These are phyloP conservation scores for Skeletonema potamos DNA, from an alignment of 108 stramenopile genomes.

Conservation along the genomic window DNA sequence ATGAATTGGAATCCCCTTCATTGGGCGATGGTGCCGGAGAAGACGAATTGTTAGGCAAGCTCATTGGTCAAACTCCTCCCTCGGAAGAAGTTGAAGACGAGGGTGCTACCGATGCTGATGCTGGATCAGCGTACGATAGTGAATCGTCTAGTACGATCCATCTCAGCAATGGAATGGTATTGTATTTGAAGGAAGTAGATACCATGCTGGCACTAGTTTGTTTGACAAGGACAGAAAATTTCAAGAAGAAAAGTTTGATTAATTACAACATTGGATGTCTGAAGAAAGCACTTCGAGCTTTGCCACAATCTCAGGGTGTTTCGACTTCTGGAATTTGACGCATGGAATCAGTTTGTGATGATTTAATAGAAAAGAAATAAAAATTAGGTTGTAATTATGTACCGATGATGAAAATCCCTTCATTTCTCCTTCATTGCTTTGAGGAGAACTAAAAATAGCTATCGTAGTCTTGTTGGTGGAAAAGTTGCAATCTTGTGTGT, in stretches of 20 bases:
- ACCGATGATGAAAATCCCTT: too few species aligned
- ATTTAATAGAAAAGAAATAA: neutral
- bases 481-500: too few species aligned
- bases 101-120: conserved; percentile 55
- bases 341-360: neutral
- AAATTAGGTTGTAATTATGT: too few species aligned
- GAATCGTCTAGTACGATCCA: conserved; percentile 93
- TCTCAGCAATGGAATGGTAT: conserved; percentile 95
- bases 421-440: too few species aligned
- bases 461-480: too few species aligned
- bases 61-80: conserved; percentile 66
- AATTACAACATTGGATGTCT: conserved; percentile 97
- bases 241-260: conserved; percentile 92
- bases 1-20: conserved; percentile 5
- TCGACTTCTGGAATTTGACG: conserved; percentile 9
- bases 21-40: conserved; percentile 13
- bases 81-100: conserved; percentile 37
- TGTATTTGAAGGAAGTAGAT: conserved; percentile 94
- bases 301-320: conserved; percentile 35
- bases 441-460: too few species aligned
- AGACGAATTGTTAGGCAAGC: conserved; percentile 71
- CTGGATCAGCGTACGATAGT: conserved; percentile 90
- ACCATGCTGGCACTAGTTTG: conserved; percentile 97
- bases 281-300: conserved; percentile 79
- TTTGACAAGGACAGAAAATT: conserved; percentile 92